phyloP scores from a whole-genome alignment of 768 basidiomycete species.

The Tulasnella calospora region DNA sequence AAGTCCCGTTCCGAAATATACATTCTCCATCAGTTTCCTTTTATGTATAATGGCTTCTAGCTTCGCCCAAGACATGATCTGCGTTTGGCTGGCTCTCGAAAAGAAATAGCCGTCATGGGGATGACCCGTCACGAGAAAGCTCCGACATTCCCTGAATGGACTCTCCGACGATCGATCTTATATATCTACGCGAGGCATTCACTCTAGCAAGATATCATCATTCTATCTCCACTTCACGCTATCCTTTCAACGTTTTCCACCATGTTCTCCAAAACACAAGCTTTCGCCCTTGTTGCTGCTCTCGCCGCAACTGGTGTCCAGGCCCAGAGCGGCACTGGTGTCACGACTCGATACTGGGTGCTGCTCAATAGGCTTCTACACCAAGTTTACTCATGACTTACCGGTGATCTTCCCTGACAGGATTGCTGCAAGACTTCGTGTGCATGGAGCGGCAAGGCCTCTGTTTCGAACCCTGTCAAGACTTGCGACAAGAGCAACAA shows the following conservation, averaged over 20 bases:
- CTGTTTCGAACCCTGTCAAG: conserved; percentile 25
- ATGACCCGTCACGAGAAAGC: neutral
- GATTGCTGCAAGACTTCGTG: conserved; percentile 31
- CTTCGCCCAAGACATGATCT: neutral
- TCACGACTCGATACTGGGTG: conserved; percentile 30
- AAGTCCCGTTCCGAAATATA: neutral
- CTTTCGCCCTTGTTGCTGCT: neutral
- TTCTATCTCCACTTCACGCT: neutral
- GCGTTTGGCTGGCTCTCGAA: neutral
- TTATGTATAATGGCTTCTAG: neutral
- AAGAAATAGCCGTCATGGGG: neutral
- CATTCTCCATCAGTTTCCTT: neutral
- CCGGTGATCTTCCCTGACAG: neutral
- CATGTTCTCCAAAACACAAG: neutral
- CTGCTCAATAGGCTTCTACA: neutral
- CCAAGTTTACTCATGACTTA: neutral
- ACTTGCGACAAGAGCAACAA: conserved; percentile 27
- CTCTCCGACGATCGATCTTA: neutral
- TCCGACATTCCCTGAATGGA: neutral
- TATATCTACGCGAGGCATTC: neutral
- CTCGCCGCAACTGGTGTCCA: neutral
- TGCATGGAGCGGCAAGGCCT: conserved; percentile 29
- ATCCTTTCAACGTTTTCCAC: neutral
- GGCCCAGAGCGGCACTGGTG: conserved; percentile 26
- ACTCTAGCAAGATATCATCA: neutral